Base-by-base conservation (phyloP, 164 flowering plant species). In the Tinospora cordifolia region DNA sequence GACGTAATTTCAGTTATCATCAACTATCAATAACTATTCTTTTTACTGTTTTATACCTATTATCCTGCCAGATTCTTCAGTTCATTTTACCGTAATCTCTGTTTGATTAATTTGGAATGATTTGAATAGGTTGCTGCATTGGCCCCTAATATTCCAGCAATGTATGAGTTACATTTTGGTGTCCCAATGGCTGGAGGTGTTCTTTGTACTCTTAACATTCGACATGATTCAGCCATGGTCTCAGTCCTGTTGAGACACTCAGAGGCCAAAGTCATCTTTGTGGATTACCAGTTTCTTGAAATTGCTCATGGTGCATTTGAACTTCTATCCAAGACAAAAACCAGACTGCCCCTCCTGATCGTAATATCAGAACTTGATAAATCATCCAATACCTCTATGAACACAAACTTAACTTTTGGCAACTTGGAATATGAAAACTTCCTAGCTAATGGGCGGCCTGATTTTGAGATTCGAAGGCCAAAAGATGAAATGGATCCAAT, bases 131-230 rank as follows among this genome's bases (percentile, higher is more conserved):
- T 87, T 64, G 91, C 89, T 9, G 74, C 78, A 12, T 69, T 87
- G 65, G 79, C 88, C 19, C 88, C 89, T 11, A 89, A 89, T 72
- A 75, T 89, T 63, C 95, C 95, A 10, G 91, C 87, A 63, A 83
- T 89, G 84, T 80, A 85, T 57, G 95, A 89, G 82, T 79, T 89
- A 34, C 92, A 87, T 76, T 89, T 89, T 74, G 94, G 82, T 2
- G 89, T 85, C 22, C 92, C 95, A 51, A 89, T 89, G 92, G 81
- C 88, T 12, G 92, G 95, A 39, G 95, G 84, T 21, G 67, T 87
- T 67, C 81, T 89, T 14, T 86, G 88, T 64, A 76, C 95, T 1
- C 83, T 89, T 6, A 89, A 89, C 69, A 79, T 75, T 22, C 84
- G 89, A 1, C 81, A 75, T 25, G 88, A 89, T 65, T 70, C 90